Evolutionary conservation across 2,329 filamentous ascomycete genomes (phyloP).

Genomic region (Penicillium sp.): DNA sequence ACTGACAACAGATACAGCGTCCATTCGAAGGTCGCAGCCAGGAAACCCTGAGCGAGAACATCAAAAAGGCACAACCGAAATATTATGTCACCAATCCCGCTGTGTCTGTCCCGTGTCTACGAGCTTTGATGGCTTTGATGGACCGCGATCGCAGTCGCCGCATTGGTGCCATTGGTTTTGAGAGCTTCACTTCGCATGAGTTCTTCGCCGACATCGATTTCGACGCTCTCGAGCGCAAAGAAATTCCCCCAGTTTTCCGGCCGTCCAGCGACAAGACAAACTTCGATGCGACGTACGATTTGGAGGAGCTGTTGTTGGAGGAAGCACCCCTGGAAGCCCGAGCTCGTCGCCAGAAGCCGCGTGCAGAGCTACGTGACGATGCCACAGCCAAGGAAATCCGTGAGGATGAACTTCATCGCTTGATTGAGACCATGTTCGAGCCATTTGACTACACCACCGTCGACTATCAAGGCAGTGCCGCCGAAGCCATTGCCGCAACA

Average conservation of each 20-base stretch:
- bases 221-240: slow-evolving; percentile 76
- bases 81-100: slow-evolving; percentile 92
- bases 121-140: slow-evolving; percentile 81
- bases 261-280: slow-evolving; percentile 98
- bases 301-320: slow-evolving; percentile 90
- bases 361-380: slow-evolving; percentile 88
- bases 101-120: slow-evolving; percentile 82
- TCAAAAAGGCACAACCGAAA: slow-evolving; percentile 77
- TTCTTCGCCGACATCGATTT: slow-evolving; percentile 91
- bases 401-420: slow-evolving; percentile 87
- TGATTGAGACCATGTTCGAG: slow-evolving; percentile 92
- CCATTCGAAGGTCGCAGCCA: slow-evolving; percentile 92
- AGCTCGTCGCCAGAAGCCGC: slow-evolving; percentile 87
- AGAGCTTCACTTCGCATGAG: slow-evolving; percentile 81
- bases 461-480: slow-evolving; percentile 62
- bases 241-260: slow-evolving; percentile 85
- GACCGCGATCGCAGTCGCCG: slow-evolving; percentile 77
- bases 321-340: slow-evolving; percentile 93
- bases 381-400: slow-evolving; percentile 93
- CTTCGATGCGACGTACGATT: slow-evolving; percentile 96
- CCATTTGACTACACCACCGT: slow-evolving; percentile 92
- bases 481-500: slow-evolving; percentile 42
- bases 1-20: slow-evolving; percentile 58
- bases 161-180: slow-evolving; percentile 78
- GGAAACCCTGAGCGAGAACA: slow-evolving; percentile 73